These are phyloP conservation scores for Chytriomyces confervae DNA, from an alignment of 192 early-diverging fungal genomes.

Conservation along the genomic window DNA sequence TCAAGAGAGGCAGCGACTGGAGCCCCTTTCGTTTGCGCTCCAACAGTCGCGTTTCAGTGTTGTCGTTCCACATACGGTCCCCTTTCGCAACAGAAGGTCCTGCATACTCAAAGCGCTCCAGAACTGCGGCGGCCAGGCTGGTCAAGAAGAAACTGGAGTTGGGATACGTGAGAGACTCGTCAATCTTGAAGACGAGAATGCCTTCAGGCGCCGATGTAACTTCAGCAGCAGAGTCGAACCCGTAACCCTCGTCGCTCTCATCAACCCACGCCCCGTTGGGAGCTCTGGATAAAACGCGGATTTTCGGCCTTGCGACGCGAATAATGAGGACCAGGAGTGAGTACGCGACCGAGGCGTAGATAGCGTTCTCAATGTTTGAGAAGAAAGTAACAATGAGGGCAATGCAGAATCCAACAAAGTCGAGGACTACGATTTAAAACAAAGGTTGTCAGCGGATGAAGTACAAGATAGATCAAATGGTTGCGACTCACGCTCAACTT, in stretches of 20 bases:
- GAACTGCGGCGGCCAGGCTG: slow-evolving; percentile 35
- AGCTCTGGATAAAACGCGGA: slow-evolving; percentile 49
- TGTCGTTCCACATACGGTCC: slow-evolving; percentile 48
- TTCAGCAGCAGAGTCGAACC: not conserved
- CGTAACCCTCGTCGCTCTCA: slow-evolving; percentile 14
- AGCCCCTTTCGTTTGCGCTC: not conserved
- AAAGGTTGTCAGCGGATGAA: too few species aligned
- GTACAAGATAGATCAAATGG: too few species aligned
- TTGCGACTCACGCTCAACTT: slow-evolving; percentile 12
- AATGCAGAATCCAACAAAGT: slow-evolving; percentile 21
- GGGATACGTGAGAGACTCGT: slow-evolving; percentile 73
- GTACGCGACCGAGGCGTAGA: slow-evolving; percentile 77
- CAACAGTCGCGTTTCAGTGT: slow-evolving; percentile 38
- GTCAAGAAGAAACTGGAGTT: slow-evolving; percentile 63
- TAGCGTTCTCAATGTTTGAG: slow-evolving; percentile 75
- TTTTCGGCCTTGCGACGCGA: slow-evolving; percentile 76
- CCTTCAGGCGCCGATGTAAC: slow-evolving; percentile 52
- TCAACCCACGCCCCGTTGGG: slow-evolving; percentile 43
- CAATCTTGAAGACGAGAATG: slow-evolving; percentile 72
- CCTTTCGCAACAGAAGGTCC: slow-evolving; percentile 6
- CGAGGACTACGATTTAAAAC: not conserved
- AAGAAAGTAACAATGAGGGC: slow-evolving; percentile 68
- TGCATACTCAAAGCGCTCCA: slow-evolving; percentile 36
- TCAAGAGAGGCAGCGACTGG: slow-evolving; percentile 47
- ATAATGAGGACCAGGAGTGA: slow-evolving; percentile 79